Conservation (phyloP, 73 alveolate genomes). For the Strombidium stylifer region DNA sequence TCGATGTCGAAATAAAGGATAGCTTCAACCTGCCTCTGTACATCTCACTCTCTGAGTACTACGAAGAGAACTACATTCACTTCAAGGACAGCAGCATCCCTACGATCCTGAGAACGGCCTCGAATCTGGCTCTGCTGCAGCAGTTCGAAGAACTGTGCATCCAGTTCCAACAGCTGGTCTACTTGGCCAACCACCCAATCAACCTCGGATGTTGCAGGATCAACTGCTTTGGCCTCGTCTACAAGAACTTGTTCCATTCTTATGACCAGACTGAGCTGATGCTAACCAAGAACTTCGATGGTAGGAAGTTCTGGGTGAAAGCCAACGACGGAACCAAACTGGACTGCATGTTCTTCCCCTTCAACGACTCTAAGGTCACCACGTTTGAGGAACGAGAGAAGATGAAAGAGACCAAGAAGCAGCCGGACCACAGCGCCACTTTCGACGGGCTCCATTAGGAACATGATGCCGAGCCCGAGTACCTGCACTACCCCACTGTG, state of each 20-base stretch:
- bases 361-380: constrained; percentile 37
- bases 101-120: no score
- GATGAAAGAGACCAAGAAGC: constrained; percentile 1
- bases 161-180: background rate
- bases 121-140: no score
- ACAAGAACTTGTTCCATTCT: constrained; percentile 31
- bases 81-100: no score
- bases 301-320: constrained; percentile 21
- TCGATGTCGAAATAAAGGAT: no score
- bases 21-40: no score
- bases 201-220: constrained; percentile 1
- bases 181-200: background rate
- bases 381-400: background rate
- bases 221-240: constrained; percentile 11
- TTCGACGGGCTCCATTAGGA: no score
- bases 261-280: constrained; percentile 13
- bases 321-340: constrained; percentile 17
- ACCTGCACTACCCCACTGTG: constrained; percentile 57
- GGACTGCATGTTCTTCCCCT: constrained; percentile 57
- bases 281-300: constrained; percentile 44
- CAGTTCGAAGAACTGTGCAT: no score
- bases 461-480: no score
- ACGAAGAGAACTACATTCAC: no score
- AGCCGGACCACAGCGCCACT: no score
- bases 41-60: no score